These are phyloP conservation scores for Macadamia tetraphylla DNA, from an alignment of 164 flowering plant species.

Conservation along the genomic window DNA sequence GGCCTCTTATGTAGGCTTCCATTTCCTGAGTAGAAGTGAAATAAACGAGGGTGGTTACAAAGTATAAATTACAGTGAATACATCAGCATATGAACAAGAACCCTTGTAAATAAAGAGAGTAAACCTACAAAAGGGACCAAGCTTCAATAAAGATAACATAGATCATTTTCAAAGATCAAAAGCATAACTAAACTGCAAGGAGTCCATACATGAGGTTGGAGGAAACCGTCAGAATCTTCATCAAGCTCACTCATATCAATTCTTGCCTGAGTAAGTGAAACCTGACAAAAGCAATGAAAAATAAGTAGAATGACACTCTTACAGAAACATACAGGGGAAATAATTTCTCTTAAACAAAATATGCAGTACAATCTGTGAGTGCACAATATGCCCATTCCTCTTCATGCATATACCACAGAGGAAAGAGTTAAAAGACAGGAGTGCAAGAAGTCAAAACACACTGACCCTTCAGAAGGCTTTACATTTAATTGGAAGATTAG, in stretches of 20 bases:
- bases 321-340: not conserved
- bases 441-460: too few relatives aligned
- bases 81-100: too few relatives aligned
- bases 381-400: too few relatives aligned
- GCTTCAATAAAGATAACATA: not conserved
- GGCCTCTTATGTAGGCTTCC: constrained; percentile 93
- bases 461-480: too few relatives aligned
- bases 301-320: not conserved
- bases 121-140: not conserved
- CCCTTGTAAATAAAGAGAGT: not conserved
- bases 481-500: too few relatives aligned
- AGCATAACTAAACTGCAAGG: not conserved
- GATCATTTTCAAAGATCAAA: too few relatives aligned
- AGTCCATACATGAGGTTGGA: constrained; percentile 73
- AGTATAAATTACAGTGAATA: not conserved
- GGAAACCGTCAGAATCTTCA: constrained; percentile 98
- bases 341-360: not conserved
- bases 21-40: constrained; percentile 56
- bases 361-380: too few relatives aligned
- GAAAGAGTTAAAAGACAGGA: not conserved
- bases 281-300: constrained; percentile 41
- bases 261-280: constrained; percentile 97
- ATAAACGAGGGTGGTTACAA: not conserved
- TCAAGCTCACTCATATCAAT: constrained; percentile 99
- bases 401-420: too few relatives aligned